Conservation (phyloP, 495 filamentous ascomycete species). For the Margaritispora aquatica region DNA sequence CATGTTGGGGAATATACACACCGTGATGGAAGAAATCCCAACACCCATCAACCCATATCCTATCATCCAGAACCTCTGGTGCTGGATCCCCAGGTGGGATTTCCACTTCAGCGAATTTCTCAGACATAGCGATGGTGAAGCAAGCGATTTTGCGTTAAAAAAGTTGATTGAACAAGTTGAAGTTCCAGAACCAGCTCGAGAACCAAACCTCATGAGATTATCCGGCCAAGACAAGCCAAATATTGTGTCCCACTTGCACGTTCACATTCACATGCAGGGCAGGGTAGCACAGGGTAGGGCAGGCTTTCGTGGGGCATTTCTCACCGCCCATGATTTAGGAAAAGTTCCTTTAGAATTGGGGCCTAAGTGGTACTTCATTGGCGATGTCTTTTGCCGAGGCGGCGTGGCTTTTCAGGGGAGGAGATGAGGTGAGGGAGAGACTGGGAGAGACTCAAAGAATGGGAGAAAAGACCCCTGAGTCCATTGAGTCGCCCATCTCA, state of each 20-base stretch:
- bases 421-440: no score
- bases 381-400: background rate
- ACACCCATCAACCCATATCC: slow-evolving; percentile 97
- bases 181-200: background rate
- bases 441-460: no score
- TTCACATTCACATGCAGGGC: background rate
- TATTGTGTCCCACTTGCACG: background rate
- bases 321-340: background rate
- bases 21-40: slow-evolving; percentile 99
- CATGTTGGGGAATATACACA: slow-evolving; percentile 29
- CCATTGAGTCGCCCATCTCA: no score
- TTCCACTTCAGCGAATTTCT: background rate
- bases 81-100: slow-evolving; percentile 20
- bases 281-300: no score
- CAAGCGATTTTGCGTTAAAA: background rate
- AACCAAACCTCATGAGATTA: background rate
- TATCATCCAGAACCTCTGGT: slow-evolving; percentile 50
- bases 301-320: background rate
- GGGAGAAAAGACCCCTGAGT: no score
- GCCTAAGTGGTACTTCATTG: no score
- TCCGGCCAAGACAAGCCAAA: no score
- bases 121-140: slow-evolving; percentile 1
- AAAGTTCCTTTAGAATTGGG: background rate
- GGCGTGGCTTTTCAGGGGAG: background rate
- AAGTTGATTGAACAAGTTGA: background rate